Conservation (phyloP, 2,329 filamentous ascomycete genomes). For the Nemania serpens region DNA sequence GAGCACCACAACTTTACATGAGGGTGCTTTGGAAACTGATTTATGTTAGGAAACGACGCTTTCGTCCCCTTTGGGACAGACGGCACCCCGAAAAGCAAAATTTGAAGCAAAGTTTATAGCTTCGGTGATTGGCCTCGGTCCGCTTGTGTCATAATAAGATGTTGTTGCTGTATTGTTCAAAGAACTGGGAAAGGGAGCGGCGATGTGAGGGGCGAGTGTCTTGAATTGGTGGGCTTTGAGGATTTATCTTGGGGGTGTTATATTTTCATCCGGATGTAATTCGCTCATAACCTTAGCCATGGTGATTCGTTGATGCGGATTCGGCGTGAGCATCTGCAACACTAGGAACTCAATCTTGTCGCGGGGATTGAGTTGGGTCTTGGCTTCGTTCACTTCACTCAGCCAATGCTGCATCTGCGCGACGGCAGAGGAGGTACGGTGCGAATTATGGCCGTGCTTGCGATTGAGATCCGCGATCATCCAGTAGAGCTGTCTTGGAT, state of each 20-base stretch:
- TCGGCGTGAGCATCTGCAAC: slow-evolving; percentile 58
- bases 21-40: not conserved
- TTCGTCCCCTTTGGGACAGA: not conserved
- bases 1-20: not conserved
- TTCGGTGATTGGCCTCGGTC: not conserved
- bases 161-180: not conserved
- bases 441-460: slow-evolving; percentile 35
- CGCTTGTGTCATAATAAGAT: not conserved
- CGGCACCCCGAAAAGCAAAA: not conserved
- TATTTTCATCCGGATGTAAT: slow-evolving; percentile 40
- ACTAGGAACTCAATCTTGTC: slow-evolving; percentile 59
- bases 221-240: not conserved
- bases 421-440: slow-evolving; percentile 45
- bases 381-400: slow-evolving; percentile 55
- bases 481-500: slow-evolving; percentile 60
- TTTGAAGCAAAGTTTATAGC: too few species aligned
- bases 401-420: slow-evolving; percentile 63
- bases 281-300: slow-evolving; percentile 57
- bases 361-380: slow-evolving; percentile 49
- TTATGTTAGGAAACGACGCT: not conserved
- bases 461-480: slow-evolving; percentile 61
- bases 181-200: not conserved
- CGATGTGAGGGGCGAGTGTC: not conserved
- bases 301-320: slow-evolving; percentile 57
- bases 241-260: slow-evolving; percentile 3